A percentile compares a stretch with the other conserved stretches of the same genome.
These are phyloP conservation scores for Cyberlindnera lachancei DNA, from an alignment of 805 yeast species.

Conservation along the genomic window DNA sequence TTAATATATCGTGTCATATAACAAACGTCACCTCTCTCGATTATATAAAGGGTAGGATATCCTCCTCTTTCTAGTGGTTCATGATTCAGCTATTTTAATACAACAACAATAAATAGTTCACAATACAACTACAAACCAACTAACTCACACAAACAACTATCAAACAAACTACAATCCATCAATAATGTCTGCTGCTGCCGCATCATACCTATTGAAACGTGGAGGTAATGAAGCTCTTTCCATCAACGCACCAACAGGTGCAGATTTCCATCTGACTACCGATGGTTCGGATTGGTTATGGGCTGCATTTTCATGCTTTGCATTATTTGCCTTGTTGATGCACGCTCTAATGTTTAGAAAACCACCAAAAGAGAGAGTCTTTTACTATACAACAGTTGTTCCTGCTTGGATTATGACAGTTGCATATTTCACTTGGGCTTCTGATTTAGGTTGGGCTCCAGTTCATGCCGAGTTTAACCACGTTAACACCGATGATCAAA, in stretches of 20 bases:
- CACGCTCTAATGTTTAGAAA: slow-evolving; percentile 18
- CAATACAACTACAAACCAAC: background rate
- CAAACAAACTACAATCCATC: background rate
- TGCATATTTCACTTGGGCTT: slow-evolving; percentile 48
- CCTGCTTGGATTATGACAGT: slow-evolving; percentile 34
- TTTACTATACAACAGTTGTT: slow-evolving; percentile 33
- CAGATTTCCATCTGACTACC: slow-evolving; percentile 44
- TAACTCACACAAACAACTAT: background rate
- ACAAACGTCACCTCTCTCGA: no score
- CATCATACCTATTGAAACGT: slow-evolving; percentile 32
- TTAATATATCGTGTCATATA: no score
- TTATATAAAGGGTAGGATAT: no score
- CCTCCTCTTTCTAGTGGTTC: no score
- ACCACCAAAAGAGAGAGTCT: slow-evolving; percentile 23
- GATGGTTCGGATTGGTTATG: slow-evolving; percentile 65
- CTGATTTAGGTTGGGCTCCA: slow-evolving; percentile 48
- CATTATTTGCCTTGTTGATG: slow-evolving; percentile 26
- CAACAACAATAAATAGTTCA: no score
- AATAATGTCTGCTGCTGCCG: slow-evolving; percentile 28
- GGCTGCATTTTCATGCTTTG: slow-evolving; percentile 48
- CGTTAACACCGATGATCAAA: slow-evolving; percentile 37
- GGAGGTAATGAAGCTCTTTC: slow-evolving; percentile 15
- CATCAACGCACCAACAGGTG: slow-evolving; percentile 20
- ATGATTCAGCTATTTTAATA: no score
- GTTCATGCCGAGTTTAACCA: slow-evolving; percentile 39